Percentiles rank a stretch among this genome's conserved stretches.
phyloP scores from a whole-genome alignment of 2,329 filamentous ascomycete species.

The Teratosphaeriaceae sp. region DNA sequence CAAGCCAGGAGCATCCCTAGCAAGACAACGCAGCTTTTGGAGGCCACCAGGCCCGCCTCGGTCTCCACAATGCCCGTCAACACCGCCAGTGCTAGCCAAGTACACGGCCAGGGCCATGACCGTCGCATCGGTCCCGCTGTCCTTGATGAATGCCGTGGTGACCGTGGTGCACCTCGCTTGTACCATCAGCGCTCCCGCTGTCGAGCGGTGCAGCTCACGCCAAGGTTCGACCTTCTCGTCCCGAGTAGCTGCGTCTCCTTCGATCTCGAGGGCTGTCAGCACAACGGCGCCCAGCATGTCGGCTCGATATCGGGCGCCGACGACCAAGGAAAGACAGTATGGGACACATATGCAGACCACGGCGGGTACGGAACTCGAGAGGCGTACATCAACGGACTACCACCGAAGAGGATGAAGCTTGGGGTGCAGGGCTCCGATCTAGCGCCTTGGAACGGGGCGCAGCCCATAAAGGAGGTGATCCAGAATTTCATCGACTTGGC shows the following conservation, averaged over 20 bases:
- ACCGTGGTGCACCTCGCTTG: not conserved
- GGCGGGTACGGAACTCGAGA: conserved; percentile 1
- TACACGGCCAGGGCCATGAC: too few relatives aligned
- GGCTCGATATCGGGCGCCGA: not conserved
- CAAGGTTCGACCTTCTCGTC: not conserved
- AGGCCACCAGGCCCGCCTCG: too few relatives aligned
- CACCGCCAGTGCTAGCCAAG: too few relatives aligned
- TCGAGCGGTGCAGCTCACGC: not conserved
- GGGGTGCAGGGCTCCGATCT: not conserved
- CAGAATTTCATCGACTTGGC: not conserved
- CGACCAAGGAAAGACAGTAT: not conserved
- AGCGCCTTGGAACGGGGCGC: not conserved
- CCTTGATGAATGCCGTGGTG: not conserved
- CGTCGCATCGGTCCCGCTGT: too few relatives aligned
- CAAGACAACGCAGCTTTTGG: too few relatives aligned
- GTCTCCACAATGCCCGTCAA: too few relatives aligned
- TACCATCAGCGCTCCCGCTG: not conserved
- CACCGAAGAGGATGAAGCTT: not conserved
- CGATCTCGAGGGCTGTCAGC: conserved; percentile 3
- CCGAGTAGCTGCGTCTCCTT: not conserved
- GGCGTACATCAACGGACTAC: not conserved
- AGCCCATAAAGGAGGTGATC: conserved; percentile 1
- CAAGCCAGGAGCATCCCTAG: too few relatives aligned
- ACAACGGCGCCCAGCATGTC: not conserved
- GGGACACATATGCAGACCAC: conserved; percentile 1